A percentile compares a stretch with the other conserved stretches of the same genome.
Conservation (phyloP, 2,329 filamentous ascomycete species). For the Neoascochyta sp. region DNA sequence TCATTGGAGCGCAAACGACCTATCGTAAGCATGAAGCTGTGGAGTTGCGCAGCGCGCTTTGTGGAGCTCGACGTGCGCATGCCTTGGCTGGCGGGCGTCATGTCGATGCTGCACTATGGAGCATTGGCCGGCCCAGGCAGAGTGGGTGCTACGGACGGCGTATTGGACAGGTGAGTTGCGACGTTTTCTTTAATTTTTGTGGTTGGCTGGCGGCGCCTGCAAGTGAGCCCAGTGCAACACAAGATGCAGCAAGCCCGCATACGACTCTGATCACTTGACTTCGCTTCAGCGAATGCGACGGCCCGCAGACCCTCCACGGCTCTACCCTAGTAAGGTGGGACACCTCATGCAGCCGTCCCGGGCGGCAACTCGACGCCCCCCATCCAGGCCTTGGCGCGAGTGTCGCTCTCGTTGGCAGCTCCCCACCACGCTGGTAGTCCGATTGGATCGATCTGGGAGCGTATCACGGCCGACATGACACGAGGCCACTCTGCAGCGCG, state of each 20-base stretch:
- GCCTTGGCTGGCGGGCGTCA: slow-evolving; percentile 79
- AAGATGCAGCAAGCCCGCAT: slow-evolving; percentile 50
- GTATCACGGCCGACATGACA: no score
- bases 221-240: slow-evolving; percentile 24
- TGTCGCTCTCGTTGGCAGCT: slow-evolving; percentile 14
- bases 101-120: slow-evolving; percentile 73
- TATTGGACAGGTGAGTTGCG: slow-evolving; percentile 82
- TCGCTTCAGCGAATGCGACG: slow-evolving; percentile 42
- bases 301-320: slow-evolving; percentile 34
- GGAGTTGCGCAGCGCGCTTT: slow-evolving; percentile 68
- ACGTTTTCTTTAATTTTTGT: slow-evolving; percentile 24
- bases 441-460: slow-evolving; percentile 11
- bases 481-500: slow-evolving; percentile 13
- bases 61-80: slow-evolving; percentile 74
- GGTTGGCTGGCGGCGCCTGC: slow-evolving; percentile 30
- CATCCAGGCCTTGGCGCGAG: slow-evolving; percentile 28
- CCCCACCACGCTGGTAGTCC: slow-evolving; percentile 12
- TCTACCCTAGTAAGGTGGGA: slow-evolving; percentile 32
- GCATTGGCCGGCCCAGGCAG: slow-evolving; percentile 69
- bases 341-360: slow-evolving; percentile 36
- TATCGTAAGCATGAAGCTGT: slow-evolving; percentile 72
- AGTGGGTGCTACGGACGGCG: slow-evolving; percentile 70
- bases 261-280: slow-evolving; percentile 59
- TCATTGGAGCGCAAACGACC: slow-evolving; percentile 51
- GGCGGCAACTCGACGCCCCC: slow-evolving; percentile 38